phyloP scores from a whole-genome alignment of 208 protist genomes.

The Trypanosoma lewisi region DNA sequence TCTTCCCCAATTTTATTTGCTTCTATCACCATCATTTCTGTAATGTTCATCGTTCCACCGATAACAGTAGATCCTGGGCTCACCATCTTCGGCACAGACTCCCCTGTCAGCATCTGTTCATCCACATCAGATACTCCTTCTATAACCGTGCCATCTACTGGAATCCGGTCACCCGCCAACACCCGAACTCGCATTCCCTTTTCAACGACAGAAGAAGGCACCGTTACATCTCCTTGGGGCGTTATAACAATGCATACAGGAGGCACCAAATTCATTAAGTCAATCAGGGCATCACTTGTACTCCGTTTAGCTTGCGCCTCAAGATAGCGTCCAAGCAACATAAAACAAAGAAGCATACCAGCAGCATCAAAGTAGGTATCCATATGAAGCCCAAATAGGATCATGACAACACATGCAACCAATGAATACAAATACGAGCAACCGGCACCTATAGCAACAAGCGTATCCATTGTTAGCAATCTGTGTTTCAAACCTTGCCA shows the following conservation, averaged over 20 bases:
- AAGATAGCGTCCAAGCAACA: conserved; percentile 95
- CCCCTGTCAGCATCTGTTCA: conserved; percentile 95
- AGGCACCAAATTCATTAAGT: conserved; percentile 85
- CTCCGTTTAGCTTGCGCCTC: conserved; percentile 93
- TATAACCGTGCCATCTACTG: conserved; percentile 90
- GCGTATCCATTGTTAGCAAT: conserved; percentile 87
- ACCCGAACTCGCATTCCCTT: conserved; percentile 82
- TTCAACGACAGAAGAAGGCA: conserved; percentile 36
- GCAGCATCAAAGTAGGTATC: conserved; percentile 95
- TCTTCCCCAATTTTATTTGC: conserved; percentile 80
- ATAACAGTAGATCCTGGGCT: conserved; percentile 51
- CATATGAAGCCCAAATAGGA: conserved; percentile 30
- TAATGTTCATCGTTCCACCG: conserved; percentile 81
- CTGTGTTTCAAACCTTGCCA: conserved; percentile 53
- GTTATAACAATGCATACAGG: conserved; percentile 39
- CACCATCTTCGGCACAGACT: conserved; percentile 80
- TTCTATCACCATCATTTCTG: conserved; percentile 52
- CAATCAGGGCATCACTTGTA: conserved; percentile 85
- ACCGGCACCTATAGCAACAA: conserved; percentile 79
- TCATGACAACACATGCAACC: conserved; percentile 36
- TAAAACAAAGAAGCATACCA: conserved; percentile 93
- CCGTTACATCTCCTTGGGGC: conserved; percentile 19
- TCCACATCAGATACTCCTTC: conserved; percentile 86
- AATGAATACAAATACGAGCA: conserved; percentile 76
- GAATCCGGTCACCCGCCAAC: conserved; percentile 84